Evolutionary conservation across 352 stramenopile genomes (phyloP), one percentile per base, ranked within the genome.

Genomic region (Globisporangium yorkense): DNA sequence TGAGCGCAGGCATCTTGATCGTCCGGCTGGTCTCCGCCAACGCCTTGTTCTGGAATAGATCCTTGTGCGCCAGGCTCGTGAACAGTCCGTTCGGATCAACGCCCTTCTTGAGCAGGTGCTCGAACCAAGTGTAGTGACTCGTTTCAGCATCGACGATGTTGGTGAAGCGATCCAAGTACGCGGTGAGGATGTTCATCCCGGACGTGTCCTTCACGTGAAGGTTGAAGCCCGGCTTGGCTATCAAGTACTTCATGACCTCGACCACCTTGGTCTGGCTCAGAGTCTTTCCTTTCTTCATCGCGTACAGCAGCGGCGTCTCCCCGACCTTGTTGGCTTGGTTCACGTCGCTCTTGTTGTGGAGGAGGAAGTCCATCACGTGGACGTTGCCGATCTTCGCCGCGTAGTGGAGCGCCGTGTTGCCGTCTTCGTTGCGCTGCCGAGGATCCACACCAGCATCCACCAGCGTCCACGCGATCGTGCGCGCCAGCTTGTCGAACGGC

Each of bases 301-400:
- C 67, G 40, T 75, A 89, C 37, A 89, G 24, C 9, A 87, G 41
- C 10, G 77, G 74, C 3, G 72, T 83, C 49, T 92, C 80, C 1
- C 77, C 78, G 2, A 46, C 47, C 2, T 70, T 51, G 48, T 80
- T 88, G 5, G 48, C 57, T 35, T 58, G 55, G 57, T 88, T 88
- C 13, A 83, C 6, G 18, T 79, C 60, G 31, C 57, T 68, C 40
- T 63, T 62, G 57, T 89, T 74, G 63, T 89, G 76, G 2, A 87
- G 67, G n/a, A 92, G 51, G 54, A 89, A 92, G 44, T 88, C 79
- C 57, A 88, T 71, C n/a, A 88, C 16, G 45, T 83, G 74, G 16
- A 76, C 75, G 48, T 87, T 88, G 4, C 67, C 80, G 1, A 50
- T 57, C 12, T 73, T 63, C 5, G 77, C 80, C 0, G 83, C 80